Percentiles rank a stretch among this genome's conserved stretches.
phyloP scores from a whole-genome alignment of 208 protist species.

The Acanthamoeba castellanii region DNA sequence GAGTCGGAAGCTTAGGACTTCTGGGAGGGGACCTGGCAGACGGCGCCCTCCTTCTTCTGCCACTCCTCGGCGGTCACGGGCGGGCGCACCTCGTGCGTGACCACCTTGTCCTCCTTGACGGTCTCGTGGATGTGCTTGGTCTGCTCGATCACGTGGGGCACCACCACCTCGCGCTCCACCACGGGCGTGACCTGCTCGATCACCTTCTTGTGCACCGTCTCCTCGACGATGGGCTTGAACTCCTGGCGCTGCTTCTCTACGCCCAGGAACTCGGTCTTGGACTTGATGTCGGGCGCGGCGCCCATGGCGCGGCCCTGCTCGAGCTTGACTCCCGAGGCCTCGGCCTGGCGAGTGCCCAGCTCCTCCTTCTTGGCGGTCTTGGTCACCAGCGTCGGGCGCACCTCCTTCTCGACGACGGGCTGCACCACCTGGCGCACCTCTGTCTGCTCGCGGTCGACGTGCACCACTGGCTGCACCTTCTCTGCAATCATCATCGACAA shows the following conservation, averaged over 20 bases:
- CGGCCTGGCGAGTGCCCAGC: slow-evolving; percentile 21
- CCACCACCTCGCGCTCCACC: neutral
- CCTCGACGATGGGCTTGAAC: slow-evolving; percentile 16
- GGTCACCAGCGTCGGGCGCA: neutral
- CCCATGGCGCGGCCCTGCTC: neutral
- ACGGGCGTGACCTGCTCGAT: slow-evolving; percentile 56
- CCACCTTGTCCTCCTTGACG: neutral
- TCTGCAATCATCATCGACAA: too few relatives aligned
- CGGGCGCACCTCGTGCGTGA: neutral
- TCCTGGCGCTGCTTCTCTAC: slow-evolving; percentile 23
- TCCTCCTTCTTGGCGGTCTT: slow-evolving; percentile 23
- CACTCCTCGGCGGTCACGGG: slow-evolving; percentile 4
- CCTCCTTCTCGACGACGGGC: slow-evolving; percentile 36
- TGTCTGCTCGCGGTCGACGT: slow-evolving; percentile 40
- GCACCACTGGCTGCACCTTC: slow-evolving; percentile 29
- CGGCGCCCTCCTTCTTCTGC: slow-evolving; percentile 5
- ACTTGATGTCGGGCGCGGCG: neutral
- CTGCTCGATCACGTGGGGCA: slow-evolving; percentile 36
- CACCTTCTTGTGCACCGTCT: slow-evolving; percentile 50
- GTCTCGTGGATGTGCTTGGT: slow-evolving; percentile 66
- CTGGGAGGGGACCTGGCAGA: slow-evolving; percentile 6
- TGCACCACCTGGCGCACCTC: slow-evolving; percentile 45
- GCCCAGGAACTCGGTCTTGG: slow-evolving; percentile 54
- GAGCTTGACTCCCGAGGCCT: neutral
- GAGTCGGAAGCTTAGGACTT: slow-evolving; percentile 25